Base-by-base conservation (phyloP, 169 alveolate genomes). In the Theileria equi region DNA sequence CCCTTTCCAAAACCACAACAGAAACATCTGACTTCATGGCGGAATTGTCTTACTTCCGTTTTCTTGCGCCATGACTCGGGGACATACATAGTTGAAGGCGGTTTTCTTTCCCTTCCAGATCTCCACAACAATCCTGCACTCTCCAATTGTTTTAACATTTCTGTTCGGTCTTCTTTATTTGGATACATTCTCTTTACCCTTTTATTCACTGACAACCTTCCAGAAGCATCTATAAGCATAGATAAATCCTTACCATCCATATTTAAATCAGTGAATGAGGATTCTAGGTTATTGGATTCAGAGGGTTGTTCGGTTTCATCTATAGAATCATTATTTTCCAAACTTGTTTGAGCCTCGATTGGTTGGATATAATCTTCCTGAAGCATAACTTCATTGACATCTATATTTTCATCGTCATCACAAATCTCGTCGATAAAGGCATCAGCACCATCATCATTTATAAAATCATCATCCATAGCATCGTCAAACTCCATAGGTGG, bases 21-120 rank as follows among this genome's bases (percentile, higher is more conserved):
- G 82, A 92, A 92, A 54, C 97, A 92, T 35, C 91, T 71, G 62
- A 84, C 59, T 48, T 92, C 97, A 80, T 91, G 95, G 44, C 80
- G 84, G 11, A 92, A 66, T 67, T 76, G 82, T 60, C 89, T 89
- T 35, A 84, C 88, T 34, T 90, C 94, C 54, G 87, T 80, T 45
- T 81, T 80, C 79, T 88, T 74, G 36, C 83, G 82, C 90, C 85
- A 87, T 17, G 74, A 70, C 26, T 74, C 89, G 11, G 92, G 92
- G 21, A 84, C 82, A 41, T 88, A 88, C 85, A 88, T 84, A 13
- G 63, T 49, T 28, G 70, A 64, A 0, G 92, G 92, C 21, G 72
- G 68, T 23, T 71, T 71, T 31, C 89, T 63, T 45, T 88, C 92
- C n/a, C 92, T 81, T 2, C 73, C 91, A 16, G 89, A 72, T 32